Conservation (phyloP, 1,284 basidiomycete genomes). For the Inonotus hispidus region DNA sequence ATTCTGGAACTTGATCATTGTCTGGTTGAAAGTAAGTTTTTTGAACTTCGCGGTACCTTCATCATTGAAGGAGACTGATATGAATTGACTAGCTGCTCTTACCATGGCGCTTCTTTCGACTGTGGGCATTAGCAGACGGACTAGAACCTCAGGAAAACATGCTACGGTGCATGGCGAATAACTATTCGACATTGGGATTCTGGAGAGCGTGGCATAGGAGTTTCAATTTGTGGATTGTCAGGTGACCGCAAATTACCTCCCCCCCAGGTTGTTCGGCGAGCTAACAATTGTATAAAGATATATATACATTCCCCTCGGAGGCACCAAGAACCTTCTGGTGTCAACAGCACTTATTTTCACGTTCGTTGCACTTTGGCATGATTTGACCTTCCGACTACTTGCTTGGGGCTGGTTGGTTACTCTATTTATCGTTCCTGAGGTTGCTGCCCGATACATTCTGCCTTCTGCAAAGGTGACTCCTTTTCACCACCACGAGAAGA, state of each 20-base stretch:
- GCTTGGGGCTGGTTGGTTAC: constrained; percentile 97
- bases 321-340: constrained; percentile 56
- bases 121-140: constrained; percentile 89
- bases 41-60: background rate
- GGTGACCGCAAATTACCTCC: constrained; percentile 40
- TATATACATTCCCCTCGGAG: constrained; percentile 93
- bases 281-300: constrained; percentile 53
- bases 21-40: constrained; percentile 87
- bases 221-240: constrained; percentile 94
- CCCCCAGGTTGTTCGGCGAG: constrained; percentile 2
- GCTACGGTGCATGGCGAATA: constrained; percentile 98
- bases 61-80: background rate
- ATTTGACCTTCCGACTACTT: constrained; percentile 82
- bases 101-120: constrained; percentile 95
- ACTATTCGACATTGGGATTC: constrained; percentile 91
- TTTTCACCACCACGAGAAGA: background rate
- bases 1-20: constrained; percentile 95
- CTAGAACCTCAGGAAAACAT: constrained; percentile 98
- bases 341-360: constrained; percentile 86
- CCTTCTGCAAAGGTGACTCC: constrained; percentile 57
- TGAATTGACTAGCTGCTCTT: constrained; percentile 69
- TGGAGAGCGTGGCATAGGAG: constrained; percentile 97
- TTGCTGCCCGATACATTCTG: constrained; percentile 57
- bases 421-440: constrained; percentile 87
- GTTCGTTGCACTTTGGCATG: constrained; percentile 99